A percentile compares a stretch with the other conserved stretches of the same genome.
Evolutionary conservation across 139 green algal genomes (phyloP).

Genomic region (Coelastrella sp.): DNA sequence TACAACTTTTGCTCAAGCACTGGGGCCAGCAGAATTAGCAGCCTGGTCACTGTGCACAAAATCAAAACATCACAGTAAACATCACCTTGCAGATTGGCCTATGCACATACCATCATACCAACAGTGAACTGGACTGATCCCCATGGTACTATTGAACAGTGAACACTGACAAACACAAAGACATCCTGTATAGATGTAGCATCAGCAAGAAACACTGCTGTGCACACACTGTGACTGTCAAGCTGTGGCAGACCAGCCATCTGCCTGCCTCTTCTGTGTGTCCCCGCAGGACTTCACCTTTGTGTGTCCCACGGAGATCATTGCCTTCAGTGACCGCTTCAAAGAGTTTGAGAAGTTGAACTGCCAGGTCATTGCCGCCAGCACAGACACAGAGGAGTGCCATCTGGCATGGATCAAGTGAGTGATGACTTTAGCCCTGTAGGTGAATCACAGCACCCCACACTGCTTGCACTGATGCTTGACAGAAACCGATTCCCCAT

Average conservation of each 20-base stretch:
- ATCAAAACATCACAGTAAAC: too few relatives aligned
- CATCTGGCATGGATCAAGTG: slow-evolving; percentile 88
- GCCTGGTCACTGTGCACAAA: too few relatives aligned
- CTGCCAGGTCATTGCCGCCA: slow-evolving; percentile 84
- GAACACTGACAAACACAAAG: too few relatives aligned
- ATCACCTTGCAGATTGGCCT: too few relatives aligned
- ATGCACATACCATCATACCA: too few relatives aligned
- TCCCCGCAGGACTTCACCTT: slow-evolving; percentile 74
- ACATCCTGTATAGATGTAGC: too few relatives aligned
- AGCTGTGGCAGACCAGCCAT: not conserved
- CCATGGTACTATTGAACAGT: too few relatives aligned
- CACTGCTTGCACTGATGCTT: not conserved
- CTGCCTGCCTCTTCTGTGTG: not conserved
- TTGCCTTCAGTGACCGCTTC: slow-evolving; percentile 85
- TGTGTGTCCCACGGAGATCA: slow-evolving; percentile 83
- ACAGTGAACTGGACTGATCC: too few relatives aligned
- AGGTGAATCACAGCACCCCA: not conserved
- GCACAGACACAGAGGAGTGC: slow-evolving; percentile 84
- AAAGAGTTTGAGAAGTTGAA: slow-evolving; percentile 87
- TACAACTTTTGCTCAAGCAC: too few relatives aligned
- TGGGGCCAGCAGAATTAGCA: too few relatives aligned
- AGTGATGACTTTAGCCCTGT: not conserved
- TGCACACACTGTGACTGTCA: not conserved
- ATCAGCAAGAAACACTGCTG: not conserved
- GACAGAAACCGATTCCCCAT: not conserved